These are phyloP conservation scores for Grigorovia humatica DNA, from an alignment of 805 yeast species.

Conservation along the genomic window DNA sequence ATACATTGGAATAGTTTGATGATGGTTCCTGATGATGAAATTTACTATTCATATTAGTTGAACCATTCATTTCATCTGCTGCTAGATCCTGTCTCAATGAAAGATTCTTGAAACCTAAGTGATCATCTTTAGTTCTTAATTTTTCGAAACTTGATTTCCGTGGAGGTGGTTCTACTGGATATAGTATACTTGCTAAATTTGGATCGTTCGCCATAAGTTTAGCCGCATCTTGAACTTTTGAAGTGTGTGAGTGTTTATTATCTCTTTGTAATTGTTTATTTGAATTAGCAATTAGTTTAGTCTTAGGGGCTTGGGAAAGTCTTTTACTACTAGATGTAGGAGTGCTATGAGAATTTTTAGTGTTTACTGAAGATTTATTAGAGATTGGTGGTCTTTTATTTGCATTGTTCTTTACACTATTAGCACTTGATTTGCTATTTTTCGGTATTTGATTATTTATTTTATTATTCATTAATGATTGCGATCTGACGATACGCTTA, in stretches of 20 bases:
- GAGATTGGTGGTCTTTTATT: neutral
- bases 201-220: slow-evolving; percentile 8
- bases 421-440: neutral
- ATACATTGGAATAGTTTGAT: neutral
- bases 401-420: neutral
- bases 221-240: slow-evolving; percentile 14
- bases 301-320: neutral
- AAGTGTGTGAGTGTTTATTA: neutral
- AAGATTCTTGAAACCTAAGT: slow-evolving; percentile 31
- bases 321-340: neutral
- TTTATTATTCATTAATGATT: slow-evolving; percentile 10
- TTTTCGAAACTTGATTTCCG: slow-evolving; percentile 51
- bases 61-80: slow-evolving; percentile 6
- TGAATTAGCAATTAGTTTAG: neutral
- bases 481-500: slow-evolving; percentile 14
- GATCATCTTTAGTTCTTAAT: slow-evolving; percentile 24
- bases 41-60: slow-evolving; percentile 1
- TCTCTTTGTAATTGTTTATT: neutral
- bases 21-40: slow-evolving; percentile 4
- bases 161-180: slow-evolving; percentile 33
- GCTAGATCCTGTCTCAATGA: slow-evolving; percentile 27
- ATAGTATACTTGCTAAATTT: slow-evolving; percentile 14
- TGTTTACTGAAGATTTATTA: neutral
- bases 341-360: neutral
- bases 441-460: neutral